A percentile compares a stretch with the other conserved stretches of the same genome.
phyloP scores from a whole-genome alignment of 225 moss, liverwort and hornwort genomes.

The Sphagnum tenellum region DNA sequence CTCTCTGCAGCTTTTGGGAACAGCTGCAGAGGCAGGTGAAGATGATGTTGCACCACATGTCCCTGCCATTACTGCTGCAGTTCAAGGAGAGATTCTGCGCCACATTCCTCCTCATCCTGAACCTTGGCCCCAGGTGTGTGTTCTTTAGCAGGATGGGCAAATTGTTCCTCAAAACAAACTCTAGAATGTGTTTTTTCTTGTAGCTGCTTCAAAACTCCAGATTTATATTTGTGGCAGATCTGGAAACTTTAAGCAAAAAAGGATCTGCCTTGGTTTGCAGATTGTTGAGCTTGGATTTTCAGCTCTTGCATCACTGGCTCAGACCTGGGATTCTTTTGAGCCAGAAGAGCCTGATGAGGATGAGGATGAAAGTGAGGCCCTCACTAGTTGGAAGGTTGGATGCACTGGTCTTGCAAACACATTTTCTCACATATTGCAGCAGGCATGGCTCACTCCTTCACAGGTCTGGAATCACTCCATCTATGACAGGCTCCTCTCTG shows the following conservation, averaged over 20 bases:
- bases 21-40: slow-evolving; percentile 91
- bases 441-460: slow-evolving; percentile 65
- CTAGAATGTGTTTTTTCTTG: too few species aligned
- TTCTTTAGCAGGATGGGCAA: not conserved
- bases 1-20: slow-evolving; percentile 79
- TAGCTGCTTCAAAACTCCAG: too few species aligned
- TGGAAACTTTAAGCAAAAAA: too few species aligned
- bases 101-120: slow-evolving; percentile 92
- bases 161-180: too few species aligned
- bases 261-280: slow-evolving; percentile 16
- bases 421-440: slow-evolving; percentile 67
- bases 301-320: slow-evolving; percentile 76
- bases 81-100: slow-evolving; percentile 66
- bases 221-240: too few species aligned
- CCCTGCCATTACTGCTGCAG: slow-evolving; percentile 76
- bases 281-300: slow-evolving; percentile 89
- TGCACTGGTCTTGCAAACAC: slow-evolving; percentile 55
- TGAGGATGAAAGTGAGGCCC: slow-evolving; percentile 51
- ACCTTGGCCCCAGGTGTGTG: slow-evolving; percentile 86
- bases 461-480: slow-evolving; percentile 25
- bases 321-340: slow-evolving; percentile 60
- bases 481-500: too few species aligned
- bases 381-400: slow-evolving; percentile 65
- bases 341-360: slow-evolving; percentile 76
- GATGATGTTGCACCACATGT: slow-evolving; percentile 87